These are phyloP conservation scores for Plenodomus tracheiphilus DNA, from an alignment of 2,329 filamentous ascomycete genomes.

Conservation along the genomic window DNA sequence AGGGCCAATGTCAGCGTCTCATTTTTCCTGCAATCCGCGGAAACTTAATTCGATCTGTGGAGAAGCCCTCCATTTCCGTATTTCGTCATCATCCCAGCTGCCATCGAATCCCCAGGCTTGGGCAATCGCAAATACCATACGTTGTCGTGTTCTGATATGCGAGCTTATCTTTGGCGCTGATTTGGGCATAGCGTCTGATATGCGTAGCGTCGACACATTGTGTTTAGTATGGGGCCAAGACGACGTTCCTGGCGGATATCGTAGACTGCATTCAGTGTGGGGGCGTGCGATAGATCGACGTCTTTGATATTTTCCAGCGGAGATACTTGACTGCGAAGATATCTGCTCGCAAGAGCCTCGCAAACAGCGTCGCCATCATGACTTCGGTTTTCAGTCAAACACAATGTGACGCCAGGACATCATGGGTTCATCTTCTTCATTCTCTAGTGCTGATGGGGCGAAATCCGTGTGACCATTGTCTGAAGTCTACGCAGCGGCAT, in stretches of 20 bases:
- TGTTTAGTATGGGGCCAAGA: conserved; percentile 9
- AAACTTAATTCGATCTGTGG: conserved; percentile 25
- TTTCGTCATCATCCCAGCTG: conserved; percentile 19
- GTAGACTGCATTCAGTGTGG: conserved; percentile 14
- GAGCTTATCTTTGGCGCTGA: conserved; percentile 39
- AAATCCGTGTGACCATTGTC: conserved; percentile 6
- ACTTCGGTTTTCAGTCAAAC: no score
- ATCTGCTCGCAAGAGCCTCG: no score
- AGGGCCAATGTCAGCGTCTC: conserved; percentile 9
- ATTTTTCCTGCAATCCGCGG: conserved; percentile 17
- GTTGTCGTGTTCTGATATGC: conserved; percentile 24
- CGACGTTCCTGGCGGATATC: conserved; percentile 14
- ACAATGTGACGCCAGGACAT: no score
- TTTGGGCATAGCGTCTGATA: conserved; percentile 28
- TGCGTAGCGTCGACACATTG: conserved; percentile 7
- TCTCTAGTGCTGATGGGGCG: conserved; percentile 8
- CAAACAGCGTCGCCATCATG: no score
- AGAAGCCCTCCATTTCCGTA: conserved; percentile 17
- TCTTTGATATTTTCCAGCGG: conserved; percentile 12
- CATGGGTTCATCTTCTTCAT: not conserved
- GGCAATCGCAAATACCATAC: conserved; percentile 7
- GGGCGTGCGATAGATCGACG: conserved; percentile 7
- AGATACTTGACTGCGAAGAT: conserved; percentile 15
- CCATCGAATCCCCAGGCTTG: conserved; percentile 3
- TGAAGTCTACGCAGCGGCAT: not conserved